phyloP scores from a whole-genome alignment of 768 basidiomycete genomes.

The Kwoniella botswanensis region DNA sequence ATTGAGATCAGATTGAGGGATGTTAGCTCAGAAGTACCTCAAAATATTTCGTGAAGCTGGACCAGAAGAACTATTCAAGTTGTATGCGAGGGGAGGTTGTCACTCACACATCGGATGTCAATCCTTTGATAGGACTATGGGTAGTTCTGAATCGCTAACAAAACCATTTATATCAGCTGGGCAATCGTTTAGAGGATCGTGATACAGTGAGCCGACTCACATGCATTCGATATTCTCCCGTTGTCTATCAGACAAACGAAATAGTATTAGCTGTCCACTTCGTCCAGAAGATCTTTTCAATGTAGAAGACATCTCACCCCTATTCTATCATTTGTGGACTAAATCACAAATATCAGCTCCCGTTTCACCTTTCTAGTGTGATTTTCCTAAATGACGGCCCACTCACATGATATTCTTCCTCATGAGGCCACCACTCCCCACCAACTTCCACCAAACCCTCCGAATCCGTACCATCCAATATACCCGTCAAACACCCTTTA shows the following conservation, averaged over 20 bases:
- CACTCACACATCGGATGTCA: conserved; percentile 63
- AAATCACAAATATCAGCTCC: conserved; percentile 5
- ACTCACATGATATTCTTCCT: conserved; percentile 73
- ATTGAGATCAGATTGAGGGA: too few relatives aligned
- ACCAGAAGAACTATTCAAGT: conserved; percentile 44
- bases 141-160: conserved; percentile 70
- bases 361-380: background rate
- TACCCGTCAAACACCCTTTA: conserved; percentile 61
- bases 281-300: background rate
- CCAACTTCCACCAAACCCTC: conserved; percentile 66
- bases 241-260: conserved; percentile 9
- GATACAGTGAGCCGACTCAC: conserved; percentile 20
- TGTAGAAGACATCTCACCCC: conserved; percentile 23
- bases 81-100: conserved; percentile 61
- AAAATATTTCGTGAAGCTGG: conserved; percentile 38
- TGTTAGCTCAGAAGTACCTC: too few relatives aligned
- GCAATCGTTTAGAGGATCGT: background rate
- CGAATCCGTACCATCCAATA: conserved; percentile 68
- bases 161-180: conserved; percentile 5
- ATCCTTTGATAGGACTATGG: conserved; percentile 79
- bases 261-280: background rate
- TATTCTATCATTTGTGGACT: conserved; percentile 45
- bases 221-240: conserved; percentile 73
- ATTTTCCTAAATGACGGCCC: background rate
- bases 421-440: conserved; percentile 78